Percentiles rank a stretch among this genome's conserved stretches.
Conservation (phyloP, 805 yeast genomes). For the Schwanniomyces vanrijiae region DNA sequence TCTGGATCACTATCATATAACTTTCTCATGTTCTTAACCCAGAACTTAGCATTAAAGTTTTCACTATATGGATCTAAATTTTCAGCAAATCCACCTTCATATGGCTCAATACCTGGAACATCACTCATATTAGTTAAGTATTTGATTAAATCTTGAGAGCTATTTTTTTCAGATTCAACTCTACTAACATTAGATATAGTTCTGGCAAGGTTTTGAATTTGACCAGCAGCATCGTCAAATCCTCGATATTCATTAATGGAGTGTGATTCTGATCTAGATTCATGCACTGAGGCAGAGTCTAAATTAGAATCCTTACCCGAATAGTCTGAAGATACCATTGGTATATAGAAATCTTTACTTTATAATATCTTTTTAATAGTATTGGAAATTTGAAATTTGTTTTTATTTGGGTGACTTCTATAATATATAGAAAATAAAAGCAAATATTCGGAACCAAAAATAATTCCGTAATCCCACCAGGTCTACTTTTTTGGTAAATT, state of each 20-base stretch:
- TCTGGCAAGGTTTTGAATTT: conserved; percentile 45
- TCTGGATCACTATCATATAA: conserved; percentile 55
- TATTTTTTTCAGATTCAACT: conserved; percentile 9
- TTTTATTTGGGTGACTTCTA: background rate
- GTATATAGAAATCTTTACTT: background rate
- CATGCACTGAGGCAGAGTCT: conserved; percentile 1
- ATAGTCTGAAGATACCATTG: background rate
- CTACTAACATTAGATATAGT: conserved; percentile 25
- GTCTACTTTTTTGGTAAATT: too few species aligned
- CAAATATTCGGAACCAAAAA: background rate
- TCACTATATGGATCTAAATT: conserved; percentile 59
- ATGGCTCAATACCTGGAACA: conserved; percentile 50
- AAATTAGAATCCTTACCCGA: background rate
- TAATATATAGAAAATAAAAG: background rate
- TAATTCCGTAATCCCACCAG: background rate
- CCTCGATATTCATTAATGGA: conserved; percentile 32
- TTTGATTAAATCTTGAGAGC: conserved; percentile 24
- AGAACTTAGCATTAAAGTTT: conserved; percentile 57
- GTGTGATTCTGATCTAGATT: conserved; percentile 9
- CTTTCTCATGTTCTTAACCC: conserved; percentile 67
- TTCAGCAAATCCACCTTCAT: conserved; percentile 27
- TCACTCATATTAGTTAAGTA: conserved; percentile 51
- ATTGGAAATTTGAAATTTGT: background rate
- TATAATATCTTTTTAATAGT: background rate
- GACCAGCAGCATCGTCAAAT: conserved; percentile 31